These are phyloP conservation scores for Aspergillus caelatus DNA, from an alignment of 2,329 filamentous ascomycete genomes.

Conservation along the genomic window DNA sequence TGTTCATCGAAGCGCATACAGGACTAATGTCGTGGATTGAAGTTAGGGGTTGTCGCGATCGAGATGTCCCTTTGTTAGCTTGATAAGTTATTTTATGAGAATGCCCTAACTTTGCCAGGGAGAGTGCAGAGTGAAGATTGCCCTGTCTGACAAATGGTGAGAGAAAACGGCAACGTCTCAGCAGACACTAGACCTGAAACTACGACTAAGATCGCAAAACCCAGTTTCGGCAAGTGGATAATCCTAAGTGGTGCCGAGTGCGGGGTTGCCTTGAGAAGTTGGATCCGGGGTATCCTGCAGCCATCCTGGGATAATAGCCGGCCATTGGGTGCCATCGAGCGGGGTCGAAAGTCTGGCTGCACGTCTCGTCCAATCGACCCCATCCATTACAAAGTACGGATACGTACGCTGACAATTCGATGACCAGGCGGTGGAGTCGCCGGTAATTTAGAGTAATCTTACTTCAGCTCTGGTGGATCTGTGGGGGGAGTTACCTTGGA, in stretches of 20 bases:
- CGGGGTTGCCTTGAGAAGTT: neutral
- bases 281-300: neutral
- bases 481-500: neutral
- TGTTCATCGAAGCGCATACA: too few species aligned
- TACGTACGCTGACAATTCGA: neutral
- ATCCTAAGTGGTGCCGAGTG: neutral
- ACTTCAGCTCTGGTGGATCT: slow-evolving; percentile 2
- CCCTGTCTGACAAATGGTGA: too few species aligned
- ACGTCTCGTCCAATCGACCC: neutral
- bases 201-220: too few species aligned
- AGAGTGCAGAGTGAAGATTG: too few species aligned
- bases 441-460: neutral
- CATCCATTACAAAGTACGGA: slow-evolving; percentile 3
- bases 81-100: too few species aligned
- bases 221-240: too few species aligned
- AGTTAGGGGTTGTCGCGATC: neutral
- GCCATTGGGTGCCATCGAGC: neutral
- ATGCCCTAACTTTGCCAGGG: too few species aligned
- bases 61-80: too few species aligned
- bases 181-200: too few species aligned
- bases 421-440: neutral
- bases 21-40: neutral
- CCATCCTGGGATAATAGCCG: neutral
- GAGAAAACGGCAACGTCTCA: too few species aligned
- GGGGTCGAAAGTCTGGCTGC: slow-evolving; percentile 1